Evolutionary conservation across 2,329 filamentous ascomycete species (phyloP).

Genomic region (Microascus cirrosus): DNA sequence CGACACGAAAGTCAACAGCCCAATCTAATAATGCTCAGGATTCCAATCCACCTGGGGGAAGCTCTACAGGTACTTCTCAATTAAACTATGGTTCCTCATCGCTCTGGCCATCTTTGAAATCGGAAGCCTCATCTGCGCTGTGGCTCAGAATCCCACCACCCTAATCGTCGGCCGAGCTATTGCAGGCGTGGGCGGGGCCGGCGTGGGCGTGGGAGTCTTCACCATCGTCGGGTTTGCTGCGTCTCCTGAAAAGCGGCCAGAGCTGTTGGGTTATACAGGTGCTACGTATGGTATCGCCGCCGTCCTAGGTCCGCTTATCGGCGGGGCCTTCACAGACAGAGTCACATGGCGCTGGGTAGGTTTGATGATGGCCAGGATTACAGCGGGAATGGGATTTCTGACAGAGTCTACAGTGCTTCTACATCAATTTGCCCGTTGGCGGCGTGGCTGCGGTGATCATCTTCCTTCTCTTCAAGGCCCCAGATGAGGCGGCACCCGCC

Average conservation of each 20-base stretch:
- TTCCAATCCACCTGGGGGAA: no score
- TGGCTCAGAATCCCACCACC: conserved; percentile 30
- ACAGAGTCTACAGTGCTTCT: conserved; percentile 17
- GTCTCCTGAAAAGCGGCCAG: conserved; percentile 10
- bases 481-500: conserved; percentile 6
- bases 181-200: no score
- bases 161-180: conserved; percentile 20
- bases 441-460: conserved; percentile 18
- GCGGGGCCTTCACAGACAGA: conserved; percentile 13
- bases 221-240: no score
- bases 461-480: conserved; percentile 29
- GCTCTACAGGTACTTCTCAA: conserved; percentile 21
- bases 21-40: no score
- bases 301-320: conserved; percentile 12
- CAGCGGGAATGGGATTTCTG: no score
- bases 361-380: no score
- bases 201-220: no score
- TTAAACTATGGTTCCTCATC: conserved; percentile 36
- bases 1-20: no score
- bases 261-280: conserved; percentile 23
- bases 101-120: conserved; percentile 41
- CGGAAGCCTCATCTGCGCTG: conserved; percentile 37
- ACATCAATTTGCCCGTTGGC: conserved; percentile 19
- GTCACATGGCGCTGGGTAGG: conserved; percentile 16
- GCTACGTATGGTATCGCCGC: conserved; percentile 22